phyloP scores from a whole-genome alignment of 805 yeast genomes.

The Saturnispora zaruensis region DNA sequence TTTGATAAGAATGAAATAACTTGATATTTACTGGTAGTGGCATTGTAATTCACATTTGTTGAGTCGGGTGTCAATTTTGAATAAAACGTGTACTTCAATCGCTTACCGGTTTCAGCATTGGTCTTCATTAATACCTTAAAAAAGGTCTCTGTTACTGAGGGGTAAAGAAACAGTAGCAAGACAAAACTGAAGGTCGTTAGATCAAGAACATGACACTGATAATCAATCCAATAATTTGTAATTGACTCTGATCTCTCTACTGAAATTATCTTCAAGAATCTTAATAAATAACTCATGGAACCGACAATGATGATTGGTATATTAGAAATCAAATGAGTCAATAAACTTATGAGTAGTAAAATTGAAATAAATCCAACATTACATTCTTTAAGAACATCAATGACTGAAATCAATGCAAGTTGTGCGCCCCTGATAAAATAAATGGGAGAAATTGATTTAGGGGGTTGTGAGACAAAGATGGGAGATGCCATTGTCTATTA shows the following conservation, averaged over 20 bases:
- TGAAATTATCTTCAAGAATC: neutral
- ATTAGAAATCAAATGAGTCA: neutral
- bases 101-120: neutral
- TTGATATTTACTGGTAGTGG: neutral
- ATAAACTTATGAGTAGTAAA: neutral
- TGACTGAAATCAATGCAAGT: constrained; percentile 32
- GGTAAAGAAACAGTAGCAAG: neutral
- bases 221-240: constrained; percentile 6
- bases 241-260: neutral
- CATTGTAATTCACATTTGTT: neutral
- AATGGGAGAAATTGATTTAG: constrained; percentile 41
- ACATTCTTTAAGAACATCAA: neutral
- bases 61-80: neutral
- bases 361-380: neutral
- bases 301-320: neutral
- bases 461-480: constrained; percentile 47
- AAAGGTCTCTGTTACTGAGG: neutral
- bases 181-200: neutral
- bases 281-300: neutral
- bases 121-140: neutral
- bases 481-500: constrained; percentile 45
- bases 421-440: constrained; percentile 48
- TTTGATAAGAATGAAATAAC: neutral
- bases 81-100: constrained; percentile 2
- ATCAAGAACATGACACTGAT: constrained; percentile 9